Base-by-base conservation (phyloP, 2,329 filamentous ascomycete genomes). In the Berkeleyomyces rouxiae region DNA sequence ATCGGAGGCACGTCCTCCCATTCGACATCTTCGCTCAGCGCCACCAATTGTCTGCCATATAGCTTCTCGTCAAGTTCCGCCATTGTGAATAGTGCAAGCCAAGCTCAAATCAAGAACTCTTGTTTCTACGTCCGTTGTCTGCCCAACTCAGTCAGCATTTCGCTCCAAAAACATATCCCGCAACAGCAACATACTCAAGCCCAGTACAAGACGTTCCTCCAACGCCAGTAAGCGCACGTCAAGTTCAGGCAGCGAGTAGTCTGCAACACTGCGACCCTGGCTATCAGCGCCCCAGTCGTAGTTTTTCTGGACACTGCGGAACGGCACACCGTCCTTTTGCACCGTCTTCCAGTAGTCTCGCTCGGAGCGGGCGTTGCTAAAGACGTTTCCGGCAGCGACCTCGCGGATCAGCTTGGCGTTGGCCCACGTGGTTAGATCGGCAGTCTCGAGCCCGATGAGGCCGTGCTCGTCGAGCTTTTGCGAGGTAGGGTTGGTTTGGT, bases 1-100 rank as follows among this genome's bases (percentile, higher is more conserved):
- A 97, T 86, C 23, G 91, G 91, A 61, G 83, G 77, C 60, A 96
- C 79, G 74, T 95, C 90, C 67, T 88, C 84, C 92, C 90, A 97
- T 66, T 79, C 80, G 1, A 88, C 84, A 65, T 79, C 77, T 60
- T 81, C 78, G 72, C 88, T 87, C 51, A 75, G 67, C 69, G 74
- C 67, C 7, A 76, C 77, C 58, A 71, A 72, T 63, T 73, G 76
- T 64, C 75, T 70, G 11, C 80, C 80, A 68, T 83, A 82, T 10
- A 83, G 72, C 57, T 82, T 79, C 67, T 72, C 74, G 63, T 71
- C 74, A 47, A 83, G 70, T 2, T 68, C 67, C 1, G 80, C 77
- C 76, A 84, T 83, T 57, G 78, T 76, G 33, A 70, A n/a, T 40
- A 40, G 33, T 53, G n/a, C n/a, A 33, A 13, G 49, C 49, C 37